These are phyloP conservation scores for Cyberlindnera xylosilytica DNA, from an alignment of 805 yeast species.

Conservation along the genomic window DNA sequence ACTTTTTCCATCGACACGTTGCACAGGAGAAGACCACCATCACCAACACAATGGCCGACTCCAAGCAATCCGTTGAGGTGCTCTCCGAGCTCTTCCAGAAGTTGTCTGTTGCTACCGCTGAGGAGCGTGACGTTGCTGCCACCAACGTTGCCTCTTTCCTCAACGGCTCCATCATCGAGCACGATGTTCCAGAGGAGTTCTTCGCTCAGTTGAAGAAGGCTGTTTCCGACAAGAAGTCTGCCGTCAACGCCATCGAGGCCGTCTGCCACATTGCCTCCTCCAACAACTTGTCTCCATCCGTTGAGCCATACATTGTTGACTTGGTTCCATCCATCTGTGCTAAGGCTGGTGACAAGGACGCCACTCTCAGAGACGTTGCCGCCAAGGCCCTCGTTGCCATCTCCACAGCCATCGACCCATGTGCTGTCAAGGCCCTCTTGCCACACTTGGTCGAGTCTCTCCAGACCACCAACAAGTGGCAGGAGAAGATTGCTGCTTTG, in stretches of 20 bases:
- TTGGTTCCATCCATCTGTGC: slow-evolving; percentile 67
- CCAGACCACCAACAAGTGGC: slow-evolving; percentile 85
- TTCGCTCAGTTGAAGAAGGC: slow-evolving; percentile 74
- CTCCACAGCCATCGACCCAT: slow-evolving; percentile 83
- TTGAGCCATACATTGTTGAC: slow-evolving; percentile 91
- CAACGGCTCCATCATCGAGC: slow-evolving; percentile 97
- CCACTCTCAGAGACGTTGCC: slow-evolving; percentile 71
- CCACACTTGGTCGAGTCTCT: slow-evolving; percentile 75
- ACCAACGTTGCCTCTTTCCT: slow-evolving; percentile 87
- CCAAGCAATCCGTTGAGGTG: slow-evolving; percentile 59
- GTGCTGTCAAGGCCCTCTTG: slow-evolving; percentile 84
- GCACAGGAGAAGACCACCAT: neutral
- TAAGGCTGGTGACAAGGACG: slow-evolving; percentile 89
- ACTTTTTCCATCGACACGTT: slow-evolving; percentile 7
- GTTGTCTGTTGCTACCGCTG: slow-evolving; percentile 84
- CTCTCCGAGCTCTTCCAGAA: slow-evolving; percentile 90
- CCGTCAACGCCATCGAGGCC: slow-evolving; percentile 81
- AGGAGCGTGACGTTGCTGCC: slow-evolving; percentile 82
- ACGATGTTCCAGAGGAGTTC: slow-evolving; percentile 92
- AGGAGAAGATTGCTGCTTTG: slow-evolving; percentile 91
- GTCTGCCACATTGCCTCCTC: slow-evolving; percentile 79
- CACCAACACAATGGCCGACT: slow-evolving; percentile 39
- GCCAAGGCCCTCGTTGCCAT: slow-evolving; percentile 72
- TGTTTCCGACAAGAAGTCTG: slow-evolving; percentile 76
- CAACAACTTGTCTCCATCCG: slow-evolving; percentile 79